Conservation (phyloP, 108 stramenopile species). For the Skeletonema costatum region DNA sequence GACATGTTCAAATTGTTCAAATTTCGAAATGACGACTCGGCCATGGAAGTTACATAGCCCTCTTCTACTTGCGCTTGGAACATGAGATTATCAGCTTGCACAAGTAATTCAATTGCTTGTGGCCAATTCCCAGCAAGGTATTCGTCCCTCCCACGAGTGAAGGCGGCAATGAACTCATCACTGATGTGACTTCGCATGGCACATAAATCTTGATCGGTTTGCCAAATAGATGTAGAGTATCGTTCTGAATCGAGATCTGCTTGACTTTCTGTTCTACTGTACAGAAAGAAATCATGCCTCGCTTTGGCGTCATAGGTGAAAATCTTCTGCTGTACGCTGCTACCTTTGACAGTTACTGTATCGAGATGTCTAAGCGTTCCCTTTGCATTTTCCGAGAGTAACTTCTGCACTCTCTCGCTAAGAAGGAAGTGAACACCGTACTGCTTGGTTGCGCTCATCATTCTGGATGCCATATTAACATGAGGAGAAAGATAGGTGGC, state of each 20-base stretch:
- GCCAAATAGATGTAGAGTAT: conserved; percentile 67
- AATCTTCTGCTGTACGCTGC: conserved; percentile 80
- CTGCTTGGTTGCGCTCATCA: conserved; percentile 92
- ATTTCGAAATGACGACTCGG: conserved; percentile 2
- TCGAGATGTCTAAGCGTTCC: conserved; percentile 85
- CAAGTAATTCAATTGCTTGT: conserved; percentile 56
- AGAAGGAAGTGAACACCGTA: conserved; percentile 81
- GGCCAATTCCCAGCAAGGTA: conserved; percentile 83
- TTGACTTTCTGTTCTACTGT: conserved; percentile 64
- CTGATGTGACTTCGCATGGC: conserved; percentile 83
- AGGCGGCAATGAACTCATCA: conserved; percentile 71
- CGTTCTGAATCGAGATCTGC: conserved; percentile 72
- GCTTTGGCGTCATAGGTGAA: conserved; percentile 89
- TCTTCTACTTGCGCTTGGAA: conserved; percentile 60
- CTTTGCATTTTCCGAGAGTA: conserved; percentile 69
- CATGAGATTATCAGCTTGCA: conserved; percentile 81
- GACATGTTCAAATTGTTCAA: neutral
- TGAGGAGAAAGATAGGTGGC: conserved; percentile 97
- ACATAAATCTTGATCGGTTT: conserved; percentile 77
- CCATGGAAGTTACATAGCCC: conserved; percentile 48
- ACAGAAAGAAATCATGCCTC: conserved; percentile 82
- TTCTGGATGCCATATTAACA: conserved; percentile 95
- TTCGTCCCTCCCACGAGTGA: conserved; percentile 63
- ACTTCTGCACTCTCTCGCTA: conserved; percentile 81
- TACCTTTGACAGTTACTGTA: conserved; percentile 93